phyloP scores from a whole-genome alignment of 2,329 filamentous ascomycete genomes.

The Seiridium unicorne region DNA sequence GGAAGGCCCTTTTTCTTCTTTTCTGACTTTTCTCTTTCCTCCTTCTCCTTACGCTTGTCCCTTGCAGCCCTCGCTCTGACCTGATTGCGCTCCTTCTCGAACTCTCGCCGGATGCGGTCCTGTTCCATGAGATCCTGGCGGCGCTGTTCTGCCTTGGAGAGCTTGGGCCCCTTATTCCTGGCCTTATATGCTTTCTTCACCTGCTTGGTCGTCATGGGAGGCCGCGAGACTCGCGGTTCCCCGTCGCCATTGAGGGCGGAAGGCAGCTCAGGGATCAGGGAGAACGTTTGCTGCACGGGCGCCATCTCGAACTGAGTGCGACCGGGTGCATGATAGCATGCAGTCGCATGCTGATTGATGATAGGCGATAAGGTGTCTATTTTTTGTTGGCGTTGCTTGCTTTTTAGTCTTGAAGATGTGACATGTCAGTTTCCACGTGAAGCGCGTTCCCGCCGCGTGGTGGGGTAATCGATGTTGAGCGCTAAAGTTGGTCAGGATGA shows the following conservation, averaged over 20 bases:
- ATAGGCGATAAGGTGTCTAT: background rate
- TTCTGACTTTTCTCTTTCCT: conserved; percentile 45
- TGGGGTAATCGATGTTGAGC: background rate
- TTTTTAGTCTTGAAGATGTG: too few species aligned
- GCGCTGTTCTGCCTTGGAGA: conserved; percentile 43
- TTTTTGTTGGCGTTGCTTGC: background rate
- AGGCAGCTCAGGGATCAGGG: conserved; percentile 32
- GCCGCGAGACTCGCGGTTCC: conserved; percentile 20
- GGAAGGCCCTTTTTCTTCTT: conserved; percentile 53
- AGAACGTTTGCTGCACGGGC: conserved; percentile 33
- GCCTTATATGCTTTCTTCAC: conserved; percentile 52
- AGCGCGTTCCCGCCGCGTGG: background rate
- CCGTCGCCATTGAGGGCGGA: conserved; percentile 19
- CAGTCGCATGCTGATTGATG: background rate
- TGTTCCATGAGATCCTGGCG: conserved; percentile 44
- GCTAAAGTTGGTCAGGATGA: background rate
- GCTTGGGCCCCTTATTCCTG: conserved; percentile 52
- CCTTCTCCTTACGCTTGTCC: conserved; percentile 56
- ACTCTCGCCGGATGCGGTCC: conserved; percentile 51
- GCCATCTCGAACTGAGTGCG: conserved; percentile 21
- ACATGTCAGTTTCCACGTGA: too few species aligned
- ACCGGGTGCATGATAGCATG: background rate
- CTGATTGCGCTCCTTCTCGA: conserved; percentile 47
- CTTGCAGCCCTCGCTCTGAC: conserved; percentile 47
- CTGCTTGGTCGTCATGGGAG: conserved; percentile 50